phyloP scores from a whole-genome alignment of 108 stramenopile species.

The Craspedostauros australis region DNA sequence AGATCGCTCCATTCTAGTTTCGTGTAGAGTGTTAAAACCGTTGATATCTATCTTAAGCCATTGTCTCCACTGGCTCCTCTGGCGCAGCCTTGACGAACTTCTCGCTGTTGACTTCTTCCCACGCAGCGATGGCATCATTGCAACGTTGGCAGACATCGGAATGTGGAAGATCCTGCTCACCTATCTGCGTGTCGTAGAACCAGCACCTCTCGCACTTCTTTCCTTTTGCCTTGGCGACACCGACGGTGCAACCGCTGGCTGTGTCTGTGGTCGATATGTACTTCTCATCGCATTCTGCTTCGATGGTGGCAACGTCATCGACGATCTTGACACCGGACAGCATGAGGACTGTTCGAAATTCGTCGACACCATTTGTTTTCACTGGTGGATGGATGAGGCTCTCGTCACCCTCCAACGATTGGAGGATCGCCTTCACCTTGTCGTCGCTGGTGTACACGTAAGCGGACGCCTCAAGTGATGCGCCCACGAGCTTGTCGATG shows the following conservation, averaged over 20 bases:
- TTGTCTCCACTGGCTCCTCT: no score
- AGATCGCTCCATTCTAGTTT: no score
- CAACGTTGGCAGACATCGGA: constrained; percentile 83
- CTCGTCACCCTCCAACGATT: constrained; percentile 65
- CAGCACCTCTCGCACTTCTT: constrained; percentile 85
- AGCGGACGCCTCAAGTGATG: constrained; percentile 78
- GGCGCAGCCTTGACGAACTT: constrained; percentile 40
- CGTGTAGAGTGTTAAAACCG: no score
- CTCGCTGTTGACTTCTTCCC: constrained; percentile 61
- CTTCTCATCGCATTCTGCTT: constrained; percentile 44
- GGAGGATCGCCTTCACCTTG: constrained; percentile 35
- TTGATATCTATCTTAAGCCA: no score
- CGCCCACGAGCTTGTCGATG: constrained; percentile 83
- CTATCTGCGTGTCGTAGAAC: constrained; percentile 82
- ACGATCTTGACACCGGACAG: constrained; percentile 81
- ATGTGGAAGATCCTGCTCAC: constrained; percentile 43
- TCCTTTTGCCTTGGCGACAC: constrained; percentile 77
- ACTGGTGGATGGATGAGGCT: constrained; percentile 65
- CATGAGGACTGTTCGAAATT: constrained; percentile 81
- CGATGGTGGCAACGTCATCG: constrained; percentile 43
- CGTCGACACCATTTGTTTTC: constrained; percentile 87
- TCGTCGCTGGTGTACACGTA: constrained; percentile 69
- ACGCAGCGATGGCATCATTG: constrained; percentile 66
- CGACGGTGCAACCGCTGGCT: constrained; percentile 67
- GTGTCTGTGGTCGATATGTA: constrained; percentile 58